Percentiles rank a stretch among this genome's conserved stretches.
phyloP scores from a whole-genome alignment of 495 filamentous ascomycete species.

The Tuber melanosporum region DNA sequence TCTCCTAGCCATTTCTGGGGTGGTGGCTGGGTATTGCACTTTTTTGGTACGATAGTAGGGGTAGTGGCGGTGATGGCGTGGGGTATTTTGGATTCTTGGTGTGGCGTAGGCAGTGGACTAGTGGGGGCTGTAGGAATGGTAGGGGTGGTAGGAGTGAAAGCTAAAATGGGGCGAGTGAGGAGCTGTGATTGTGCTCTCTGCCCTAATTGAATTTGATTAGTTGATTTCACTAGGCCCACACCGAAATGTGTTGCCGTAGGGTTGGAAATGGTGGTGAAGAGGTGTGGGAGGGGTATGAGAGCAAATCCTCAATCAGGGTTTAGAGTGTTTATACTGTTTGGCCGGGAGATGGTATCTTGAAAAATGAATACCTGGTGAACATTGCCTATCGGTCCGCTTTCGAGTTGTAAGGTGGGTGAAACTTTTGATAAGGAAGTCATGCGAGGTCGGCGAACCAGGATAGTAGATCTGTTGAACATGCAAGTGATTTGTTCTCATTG shows the following conservation, averaged over 20 bases:
- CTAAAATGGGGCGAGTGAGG: background rate
- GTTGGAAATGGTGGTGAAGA: background rate
- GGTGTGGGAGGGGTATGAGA: background rate
- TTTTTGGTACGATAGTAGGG: background rate
- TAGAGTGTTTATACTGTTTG: background rate
- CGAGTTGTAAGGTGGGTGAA: background rate
- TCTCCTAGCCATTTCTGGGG: background rate
- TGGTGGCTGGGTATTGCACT: background rate
- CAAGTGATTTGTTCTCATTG: background rate
- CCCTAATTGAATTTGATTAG: background rate
- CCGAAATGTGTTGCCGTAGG: background rate
- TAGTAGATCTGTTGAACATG: no score
- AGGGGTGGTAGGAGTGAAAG: background rate
- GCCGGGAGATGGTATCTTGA: background rate
- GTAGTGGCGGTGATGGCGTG: background rate
- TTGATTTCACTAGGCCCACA: background rate
- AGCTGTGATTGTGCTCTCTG: background rate
- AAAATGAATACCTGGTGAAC: background rate
- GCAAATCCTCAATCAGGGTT: background rate
- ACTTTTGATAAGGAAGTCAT: background rate
- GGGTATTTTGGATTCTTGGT: background rate
- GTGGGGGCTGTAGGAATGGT: background rate
- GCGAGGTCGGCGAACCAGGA: no score
- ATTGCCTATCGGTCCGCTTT: background rate
- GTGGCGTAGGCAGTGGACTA: background rate